These are phyloP conservation scores for Aquilaria agallochum DNA, from an alignment of 441 rosid species.

Conservation along the genomic window DNA sequence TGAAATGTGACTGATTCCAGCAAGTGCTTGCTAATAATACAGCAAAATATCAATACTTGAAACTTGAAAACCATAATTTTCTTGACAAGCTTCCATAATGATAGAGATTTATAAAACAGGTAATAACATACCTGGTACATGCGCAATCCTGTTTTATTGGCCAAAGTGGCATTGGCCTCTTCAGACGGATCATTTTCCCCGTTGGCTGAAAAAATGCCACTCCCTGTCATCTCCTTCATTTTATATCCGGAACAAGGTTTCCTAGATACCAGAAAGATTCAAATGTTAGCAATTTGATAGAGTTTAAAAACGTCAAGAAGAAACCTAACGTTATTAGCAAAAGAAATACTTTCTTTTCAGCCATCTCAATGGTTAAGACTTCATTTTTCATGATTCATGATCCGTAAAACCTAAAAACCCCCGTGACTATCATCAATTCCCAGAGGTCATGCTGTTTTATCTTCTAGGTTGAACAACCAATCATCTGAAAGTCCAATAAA, in stretches of 20 bases:
- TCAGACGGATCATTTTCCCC: slow-evolving; percentile 53
- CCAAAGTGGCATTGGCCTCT: slow-evolving; percentile 42
- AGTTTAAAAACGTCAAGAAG: background rate
- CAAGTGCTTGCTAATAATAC: slow-evolving; percentile 60
- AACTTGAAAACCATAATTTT: background rate
- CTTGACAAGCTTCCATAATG: background rate
- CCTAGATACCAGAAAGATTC: slow-evolving; percentile 28
- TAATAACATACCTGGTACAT: slow-evolving; percentile 67
- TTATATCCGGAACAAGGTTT: slow-evolving; percentile 94
- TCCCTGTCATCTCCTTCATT: slow-evolving; percentile 95
- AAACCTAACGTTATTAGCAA: background rate
- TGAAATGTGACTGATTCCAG: slow-evolving; percentile 91
- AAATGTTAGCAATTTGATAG: no score
- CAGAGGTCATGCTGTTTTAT: no score
- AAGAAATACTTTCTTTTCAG: background rate
- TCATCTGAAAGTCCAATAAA: no score
- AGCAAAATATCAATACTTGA: background rate
- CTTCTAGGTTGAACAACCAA: no score
- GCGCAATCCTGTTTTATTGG: slow-evolving; percentile 59
- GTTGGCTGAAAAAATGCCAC: slow-evolving; percentile 75
- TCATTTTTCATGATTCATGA: no score
- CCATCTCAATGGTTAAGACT: background rate
- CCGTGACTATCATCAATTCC: no score
- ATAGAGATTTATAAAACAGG: background rate
- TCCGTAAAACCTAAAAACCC: no score